These are phyloP conservation scores for Leishmania aethiopica DNA, from an alignment of 208 protist genomes.

Conservation along the genomic window DNA sequence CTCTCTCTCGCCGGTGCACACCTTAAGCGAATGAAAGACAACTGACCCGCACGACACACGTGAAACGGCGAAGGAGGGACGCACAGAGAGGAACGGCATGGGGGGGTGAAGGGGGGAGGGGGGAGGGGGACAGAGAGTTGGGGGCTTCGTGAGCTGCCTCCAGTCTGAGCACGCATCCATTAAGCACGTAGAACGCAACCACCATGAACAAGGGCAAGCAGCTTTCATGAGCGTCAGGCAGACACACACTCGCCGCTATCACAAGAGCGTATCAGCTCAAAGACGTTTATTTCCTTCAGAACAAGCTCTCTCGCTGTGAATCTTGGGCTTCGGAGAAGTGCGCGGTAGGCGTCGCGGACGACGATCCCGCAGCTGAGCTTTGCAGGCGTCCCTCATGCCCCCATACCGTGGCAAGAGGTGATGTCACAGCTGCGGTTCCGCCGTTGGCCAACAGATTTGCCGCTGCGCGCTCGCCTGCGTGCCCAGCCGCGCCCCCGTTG, in stretches of 20 bases:
- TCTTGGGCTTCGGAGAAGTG: neutral
- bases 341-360: neutral
- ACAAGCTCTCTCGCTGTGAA: slow-evolving; percentile 8
- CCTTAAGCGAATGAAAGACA: neutral
- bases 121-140: too few species aligned
- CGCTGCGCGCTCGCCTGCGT: neutral
- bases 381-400: neutral
- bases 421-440: neutral
- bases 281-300: slow-evolving; percentile 8
- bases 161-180: neutral
- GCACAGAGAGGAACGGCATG: neutral
- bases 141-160: neutral
- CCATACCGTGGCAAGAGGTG: neutral
- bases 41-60: neutral
- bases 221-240: neutral
- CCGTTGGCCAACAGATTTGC: slow-evolving; percentile 1
- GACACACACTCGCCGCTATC: neutral
- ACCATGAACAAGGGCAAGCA: neutral
- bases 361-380: neutral
- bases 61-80: neutral
- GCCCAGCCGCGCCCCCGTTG: neutral
- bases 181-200: neutral
- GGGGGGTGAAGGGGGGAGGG: neutral
- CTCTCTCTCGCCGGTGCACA: neutral
- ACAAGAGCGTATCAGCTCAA: neutral